Percentiles rank a stretch among this genome's conserved stretches.
phyloP scores from a whole-genome alignment of 2,329 filamentous ascomycete genomes.

The Coniochaeta prunicola region DNA sequence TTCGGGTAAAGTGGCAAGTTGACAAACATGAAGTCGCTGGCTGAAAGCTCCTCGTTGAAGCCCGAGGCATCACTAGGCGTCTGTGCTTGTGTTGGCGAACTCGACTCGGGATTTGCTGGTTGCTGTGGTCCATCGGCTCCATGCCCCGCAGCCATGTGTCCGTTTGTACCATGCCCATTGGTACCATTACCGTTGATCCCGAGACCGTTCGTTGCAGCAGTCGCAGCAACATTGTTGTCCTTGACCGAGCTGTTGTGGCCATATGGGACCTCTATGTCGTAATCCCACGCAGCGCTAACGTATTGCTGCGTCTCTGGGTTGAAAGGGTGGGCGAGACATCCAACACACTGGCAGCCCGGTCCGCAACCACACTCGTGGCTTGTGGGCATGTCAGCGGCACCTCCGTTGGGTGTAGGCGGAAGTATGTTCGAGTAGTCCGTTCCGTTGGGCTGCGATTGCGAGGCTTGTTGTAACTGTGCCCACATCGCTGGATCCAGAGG shows the following conservation, averaged over 20 bases:
- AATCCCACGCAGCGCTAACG: constrained; percentile 20
- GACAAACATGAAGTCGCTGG: constrained; percentile 53
- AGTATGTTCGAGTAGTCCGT: background rate
- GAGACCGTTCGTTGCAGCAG: background rate
- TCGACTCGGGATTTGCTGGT: constrained; percentile 5
- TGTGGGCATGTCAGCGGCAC: constrained; percentile 5
- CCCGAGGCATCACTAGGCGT: constrained; percentile 42
- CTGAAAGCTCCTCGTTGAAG: constrained; percentile 42
- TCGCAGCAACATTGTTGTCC: background rate
- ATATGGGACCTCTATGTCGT: background rate
- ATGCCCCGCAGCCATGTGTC: too few relatives aligned
- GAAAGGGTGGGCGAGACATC: constrained; percentile 61
- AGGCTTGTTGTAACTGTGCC: constrained; percentile 24
- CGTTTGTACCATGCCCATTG: background rate
- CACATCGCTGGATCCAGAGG: constrained; percentile 48
- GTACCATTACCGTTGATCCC: background rate
- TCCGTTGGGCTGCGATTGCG: constrained; percentile 4
- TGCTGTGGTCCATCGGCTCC: background rate
- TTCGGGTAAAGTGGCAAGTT: constrained; percentile 35
- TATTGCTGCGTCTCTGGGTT: constrained; percentile 47
- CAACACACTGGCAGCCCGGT: constrained; percentile 58
- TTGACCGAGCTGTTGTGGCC: constrained; percentile 10
- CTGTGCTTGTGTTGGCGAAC: constrained; percentile 30
- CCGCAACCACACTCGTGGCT: constrained; percentile 54
- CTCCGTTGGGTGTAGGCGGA: constrained; percentile 4